These are phyloP conservation scores for Lasiosphaeria miniovina DNA, from an alignment of 495 filamentous ascomycete species.

Conservation along the genomic window DNA sequence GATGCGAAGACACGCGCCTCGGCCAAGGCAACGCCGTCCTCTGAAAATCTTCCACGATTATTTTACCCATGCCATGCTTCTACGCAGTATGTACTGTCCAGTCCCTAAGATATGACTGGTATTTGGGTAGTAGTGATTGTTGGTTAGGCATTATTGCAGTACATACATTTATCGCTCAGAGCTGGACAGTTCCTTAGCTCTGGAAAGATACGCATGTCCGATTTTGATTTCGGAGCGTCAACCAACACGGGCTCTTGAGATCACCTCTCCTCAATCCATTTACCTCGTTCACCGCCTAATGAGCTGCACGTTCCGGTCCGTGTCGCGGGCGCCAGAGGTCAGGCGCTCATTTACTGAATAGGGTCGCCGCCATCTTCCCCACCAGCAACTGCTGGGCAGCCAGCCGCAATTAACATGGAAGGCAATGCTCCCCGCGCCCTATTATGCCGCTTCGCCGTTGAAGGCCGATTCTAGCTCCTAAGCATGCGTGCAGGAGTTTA, in stretches of 20 bases:
- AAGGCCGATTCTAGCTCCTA: neutral
- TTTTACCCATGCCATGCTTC: too few species aligned
- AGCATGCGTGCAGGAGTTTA: too few species aligned
- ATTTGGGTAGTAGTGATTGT: too few species aligned
- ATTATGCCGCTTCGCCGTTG: constrained; percentile 1
- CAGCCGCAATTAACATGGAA: constrained; percentile 8
- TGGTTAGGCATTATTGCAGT: too few species aligned
- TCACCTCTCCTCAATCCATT: constrained; percentile 1
- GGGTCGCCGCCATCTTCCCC: neutral
- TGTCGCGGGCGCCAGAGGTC: neutral
- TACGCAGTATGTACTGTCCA: too few species aligned
- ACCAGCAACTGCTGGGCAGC: neutral
- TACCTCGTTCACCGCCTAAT: constrained; percentile 1
- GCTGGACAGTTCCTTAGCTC: too few species aligned
- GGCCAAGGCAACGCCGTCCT: too few species aligned
- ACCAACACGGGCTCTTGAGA: neutral
- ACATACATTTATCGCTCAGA: too few species aligned
- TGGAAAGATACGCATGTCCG: too few species aligned
- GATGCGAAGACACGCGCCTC: too few species aligned
- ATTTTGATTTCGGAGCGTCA: neutral
- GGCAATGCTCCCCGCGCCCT: constrained; percentile 11
- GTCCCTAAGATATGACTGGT: too few species aligned
- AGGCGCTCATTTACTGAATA: neutral
- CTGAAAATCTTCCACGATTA: too few species aligned
- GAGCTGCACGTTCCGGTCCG: neutral